Evolutionary conservation across 495 filamentous ascomycete species (phyloP).

Genomic region (Geopyxis carbonaria): DNA sequence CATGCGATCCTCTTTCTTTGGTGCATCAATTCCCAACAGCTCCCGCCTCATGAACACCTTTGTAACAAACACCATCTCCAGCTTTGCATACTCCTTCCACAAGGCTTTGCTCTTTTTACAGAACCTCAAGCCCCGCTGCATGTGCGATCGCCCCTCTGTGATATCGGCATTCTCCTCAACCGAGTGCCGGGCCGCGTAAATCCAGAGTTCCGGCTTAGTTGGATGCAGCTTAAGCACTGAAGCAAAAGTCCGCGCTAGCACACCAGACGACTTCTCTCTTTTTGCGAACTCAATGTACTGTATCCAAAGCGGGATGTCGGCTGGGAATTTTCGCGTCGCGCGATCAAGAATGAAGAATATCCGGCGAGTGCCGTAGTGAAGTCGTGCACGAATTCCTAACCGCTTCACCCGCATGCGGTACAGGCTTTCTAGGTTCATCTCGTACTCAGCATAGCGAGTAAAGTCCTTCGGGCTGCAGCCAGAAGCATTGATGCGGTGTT

Average conservation of each 20-base stretch:
- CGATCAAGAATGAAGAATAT: conserved; percentile 82
- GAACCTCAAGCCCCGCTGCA: conserved; percentile 77
- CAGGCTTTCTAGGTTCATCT: conserved; percentile 72
- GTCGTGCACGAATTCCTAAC: conserved; percentile 48
- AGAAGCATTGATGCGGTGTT: conserved; percentile 72
- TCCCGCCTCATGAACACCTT: conserved; percentile 56
- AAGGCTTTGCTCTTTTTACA: conserved; percentile 52
- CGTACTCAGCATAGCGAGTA: conserved; percentile 73
- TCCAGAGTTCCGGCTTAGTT: conserved; percentile 68
- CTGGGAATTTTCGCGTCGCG: conserved; percentile 69
- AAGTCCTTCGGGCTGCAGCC: conserved; percentile 61
- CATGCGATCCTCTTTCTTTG: conserved; percentile 29
- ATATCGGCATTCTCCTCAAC: conserved; percentile 70
- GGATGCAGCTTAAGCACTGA: conserved; percentile 69
- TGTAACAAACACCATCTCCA: conserved; percentile 81
- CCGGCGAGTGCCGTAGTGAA: conserved; percentile 51
- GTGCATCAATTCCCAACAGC: conserved; percentile 50
- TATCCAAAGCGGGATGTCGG: conserved; percentile 71
- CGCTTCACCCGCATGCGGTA: conserved; percentile 67
- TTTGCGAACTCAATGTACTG: conserved; percentile 74
- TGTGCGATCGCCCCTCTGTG: conserved; percentile 64
- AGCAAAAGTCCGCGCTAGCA: conserved; percentile 60
- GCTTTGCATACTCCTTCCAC: conserved; percentile 78
- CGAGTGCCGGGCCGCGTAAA: conserved; percentile 60
- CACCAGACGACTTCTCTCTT: conserved; percentile 59